Evolutionary conservation across 192 early-diverging fungal genomes (phyloP).

Genomic region (Coemansia sp.): DNA sequence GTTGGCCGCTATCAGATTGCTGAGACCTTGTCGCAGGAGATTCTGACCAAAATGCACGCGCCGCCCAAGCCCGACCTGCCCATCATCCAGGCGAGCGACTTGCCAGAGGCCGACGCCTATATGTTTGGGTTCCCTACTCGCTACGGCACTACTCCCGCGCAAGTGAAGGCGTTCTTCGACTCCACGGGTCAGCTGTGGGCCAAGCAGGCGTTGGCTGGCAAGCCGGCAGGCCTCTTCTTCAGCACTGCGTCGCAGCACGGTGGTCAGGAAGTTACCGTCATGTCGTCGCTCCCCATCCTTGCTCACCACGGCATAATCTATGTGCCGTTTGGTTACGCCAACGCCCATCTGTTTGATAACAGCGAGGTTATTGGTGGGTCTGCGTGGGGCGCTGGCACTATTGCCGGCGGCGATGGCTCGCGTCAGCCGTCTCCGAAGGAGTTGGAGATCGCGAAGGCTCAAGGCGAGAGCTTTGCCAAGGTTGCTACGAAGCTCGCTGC

Average conservation of each 20-base stretch:
- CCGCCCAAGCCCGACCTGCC: slow-evolving; percentile 55
- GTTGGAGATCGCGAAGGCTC: slow-evolving; percentile 56
- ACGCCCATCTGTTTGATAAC: slow-evolving; percentile 53
- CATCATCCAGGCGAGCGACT: slow-evolving; percentile 50
- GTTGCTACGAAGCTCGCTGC: slow-evolving; percentile 49
- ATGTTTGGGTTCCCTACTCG: slow-evolving; percentile 69
- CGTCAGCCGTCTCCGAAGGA: slow-evolving; percentile 63
- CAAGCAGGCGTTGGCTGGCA: slow-evolving; percentile 59
- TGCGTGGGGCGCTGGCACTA: slow-evolving; percentile 64
- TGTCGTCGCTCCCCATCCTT: slow-evolving; percentile 62
- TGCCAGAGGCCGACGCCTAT: slow-evolving; percentile 63
- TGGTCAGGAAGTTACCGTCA: slow-evolving; percentile 73
- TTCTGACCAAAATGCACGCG: slow-evolving; percentile 69
- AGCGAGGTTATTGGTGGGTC: slow-evolving; percentile 65
- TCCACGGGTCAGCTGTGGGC: slow-evolving; percentile 57
- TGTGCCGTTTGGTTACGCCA: slow-evolving; percentile 64
- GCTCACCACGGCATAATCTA: slow-evolving; percentile 77
- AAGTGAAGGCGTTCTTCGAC: slow-evolving; percentile 71
- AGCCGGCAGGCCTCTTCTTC: slow-evolving; percentile 70
- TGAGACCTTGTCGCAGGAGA: slow-evolving; percentile 63
- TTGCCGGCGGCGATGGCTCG: slow-evolving; percentile 63
- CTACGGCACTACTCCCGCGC: slow-evolving; percentile 69
- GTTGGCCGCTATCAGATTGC: slow-evolving; percentile 55
- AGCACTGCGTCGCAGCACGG: slow-evolving; percentile 73
- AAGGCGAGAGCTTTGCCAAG: slow-evolving; percentile 60